Evolutionary conservation across 148 eudicot species (phyloP).

Genomic region (Fagopyrum homotropicum): DNA sequence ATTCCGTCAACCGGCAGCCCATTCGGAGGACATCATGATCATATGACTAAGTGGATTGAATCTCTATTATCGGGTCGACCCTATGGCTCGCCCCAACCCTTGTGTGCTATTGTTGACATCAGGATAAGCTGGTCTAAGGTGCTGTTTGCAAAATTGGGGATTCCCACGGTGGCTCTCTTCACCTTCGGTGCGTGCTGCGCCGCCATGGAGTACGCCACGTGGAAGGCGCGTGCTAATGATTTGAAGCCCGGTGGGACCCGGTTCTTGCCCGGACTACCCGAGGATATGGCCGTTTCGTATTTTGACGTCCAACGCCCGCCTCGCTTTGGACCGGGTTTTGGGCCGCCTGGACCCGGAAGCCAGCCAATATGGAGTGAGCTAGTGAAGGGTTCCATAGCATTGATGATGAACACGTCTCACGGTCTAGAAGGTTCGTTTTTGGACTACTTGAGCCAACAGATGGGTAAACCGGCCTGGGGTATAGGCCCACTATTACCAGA

Average conservation of each 20-base stretch:
- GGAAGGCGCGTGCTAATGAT: constrained; percentile 28
- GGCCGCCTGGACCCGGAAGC: constrained; percentile 24
- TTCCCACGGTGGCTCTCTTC: constrained; percentile 41
- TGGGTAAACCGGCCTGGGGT: constrained; percentile 43
- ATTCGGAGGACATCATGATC: constrained; percentile 16
- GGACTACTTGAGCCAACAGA: constrained; percentile 27
- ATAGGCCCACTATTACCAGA: constrained; percentile 60
- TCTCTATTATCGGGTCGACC: constrained; percentile 20
- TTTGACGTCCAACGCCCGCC: constrained; percentile 23
- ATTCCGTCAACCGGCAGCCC: constrained; percentile 16
- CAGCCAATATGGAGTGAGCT: constrained; percentile 42
- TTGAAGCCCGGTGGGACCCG: constrained; percentile 43
- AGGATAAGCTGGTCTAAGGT: constrained; percentile 65
- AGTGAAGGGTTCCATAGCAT: constrained; percentile 34
- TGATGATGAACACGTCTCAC: constrained; percentile 52
- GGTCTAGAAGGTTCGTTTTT: constrained; percentile 46
- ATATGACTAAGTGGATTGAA: constrained; percentile 31
- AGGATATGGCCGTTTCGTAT: constrained; percentile 39
- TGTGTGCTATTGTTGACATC: constrained; percentile 45
- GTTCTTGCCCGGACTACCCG: constrained; percentile 43
- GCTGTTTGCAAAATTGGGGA: constrained; percentile 22
- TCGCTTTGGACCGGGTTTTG: constrained; percentile 2
- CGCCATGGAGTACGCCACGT: constrained; percentile 47
- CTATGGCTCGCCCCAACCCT: constrained; percentile 22
- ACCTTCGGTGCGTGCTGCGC: constrained; percentile 54